A percentile compares a stretch with the other conserved stretches of the same genome.
These are phyloP conservation scores for Artemisia argyi DNA, from an alignment of 129 eudicot genomes.

Conservation along the genomic window DNA sequence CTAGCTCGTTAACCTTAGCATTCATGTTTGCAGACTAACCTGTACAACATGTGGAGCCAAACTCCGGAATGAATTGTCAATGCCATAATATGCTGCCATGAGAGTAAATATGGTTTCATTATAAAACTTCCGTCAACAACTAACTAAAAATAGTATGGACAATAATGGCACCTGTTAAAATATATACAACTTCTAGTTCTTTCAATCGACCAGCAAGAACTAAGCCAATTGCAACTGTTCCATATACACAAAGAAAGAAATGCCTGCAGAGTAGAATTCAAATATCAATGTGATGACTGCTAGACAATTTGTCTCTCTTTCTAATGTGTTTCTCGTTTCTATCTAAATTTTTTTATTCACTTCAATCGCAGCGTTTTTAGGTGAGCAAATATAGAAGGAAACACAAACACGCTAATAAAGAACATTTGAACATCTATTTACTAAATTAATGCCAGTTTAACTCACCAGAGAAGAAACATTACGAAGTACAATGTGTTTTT, in stretches of 20 bases:
- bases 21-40: constrained; percentile 39
- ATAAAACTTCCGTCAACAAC: neutral
- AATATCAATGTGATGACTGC: neutral
- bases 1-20: neutral
- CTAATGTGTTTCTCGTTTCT: too few relatives aligned
- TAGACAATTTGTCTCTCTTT: too few relatives aligned
- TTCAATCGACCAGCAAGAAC: constrained; percentile 89
- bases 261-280: constrained; percentile 65
- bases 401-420: neutral
- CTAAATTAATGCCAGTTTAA: constrained; percentile 6
- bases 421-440: neutral
- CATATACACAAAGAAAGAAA: constrained; percentile 84
- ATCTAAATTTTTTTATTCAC: constrained; percentile 6
- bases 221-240: constrained; percentile 68
- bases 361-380: neutral
- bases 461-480: constrained; percentile 92
- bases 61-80: constrained; percentile 66
- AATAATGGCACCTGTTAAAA: constrained; percentile 63
- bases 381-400: neutral
- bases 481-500: constrained; percentile 83
- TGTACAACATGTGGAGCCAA: constrained; percentile 89
- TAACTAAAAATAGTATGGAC: constrained; percentile 10
- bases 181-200: constrained; percentile 62
- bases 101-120: constrained; percentile 5
- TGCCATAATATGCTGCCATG: constrained; percentile 80